Base-by-base conservation (phyloP, 805 yeast species). In the Pichia heedii region DNA sequence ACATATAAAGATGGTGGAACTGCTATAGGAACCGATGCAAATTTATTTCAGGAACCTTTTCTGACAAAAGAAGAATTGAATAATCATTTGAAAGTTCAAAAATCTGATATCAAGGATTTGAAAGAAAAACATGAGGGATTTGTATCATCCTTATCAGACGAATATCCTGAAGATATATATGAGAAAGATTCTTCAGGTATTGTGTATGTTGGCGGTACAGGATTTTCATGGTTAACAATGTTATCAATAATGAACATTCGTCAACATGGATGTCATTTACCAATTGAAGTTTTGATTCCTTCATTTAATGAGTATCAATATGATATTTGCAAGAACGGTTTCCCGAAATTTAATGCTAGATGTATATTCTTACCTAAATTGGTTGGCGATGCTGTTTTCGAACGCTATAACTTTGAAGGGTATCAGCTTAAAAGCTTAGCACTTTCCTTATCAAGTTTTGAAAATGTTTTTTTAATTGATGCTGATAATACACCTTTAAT, bases 281-380 rank as follows among this genome's bases (percentile, higher is more conserved):
- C 96, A 1, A 75, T 87, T 15, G 96, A 87, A 63, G 81, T 88
- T 9, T 71, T 84, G 51, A 81, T 88, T 47, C 94, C 95, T 16
- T 71, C 74, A 20, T 61, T 71, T 20, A 76, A 75, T 26, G 93
- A 84, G 54, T 83, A 75, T 54, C 90, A 84, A 51, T 66, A 74
- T 18, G 81, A 79, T 39, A 65, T 82, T 35, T 86, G 95, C 58
- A 71, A 72, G 5, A 60, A 61, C 3, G 64, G 81, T 1, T 69
- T 84, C 49, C 87, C 89, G 0, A 57, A 58, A 18, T 61, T 79
- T 42, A 72, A 77, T 46, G 89, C 81, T 5, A 69, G 68, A 49
- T 86, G 95, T 68, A 71, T 82, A 6, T 67, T 74, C 38, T 61
- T 84, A 56, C 71, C 74, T 11, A 77, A 75, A 38, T 67, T 77